Conservation (phyloP, 495 filamentous ascomycete species). For the Echria macrotheca region DNA sequence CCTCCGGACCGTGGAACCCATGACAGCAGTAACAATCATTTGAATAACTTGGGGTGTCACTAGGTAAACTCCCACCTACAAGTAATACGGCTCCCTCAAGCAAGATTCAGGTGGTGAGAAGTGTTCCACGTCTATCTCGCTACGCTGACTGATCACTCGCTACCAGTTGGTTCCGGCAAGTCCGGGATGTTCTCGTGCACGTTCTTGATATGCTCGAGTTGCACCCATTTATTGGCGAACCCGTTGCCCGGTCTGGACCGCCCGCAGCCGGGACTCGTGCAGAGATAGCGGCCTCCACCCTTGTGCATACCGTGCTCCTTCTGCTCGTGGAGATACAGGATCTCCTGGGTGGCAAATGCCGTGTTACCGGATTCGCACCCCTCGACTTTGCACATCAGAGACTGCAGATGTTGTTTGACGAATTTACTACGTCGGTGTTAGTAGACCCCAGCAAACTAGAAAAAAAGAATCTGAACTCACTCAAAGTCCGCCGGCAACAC, state of each 20-base stretch:
- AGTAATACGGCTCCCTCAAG: too few species aligned
- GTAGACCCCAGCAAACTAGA: not conserved
- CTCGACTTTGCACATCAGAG: not conserved
- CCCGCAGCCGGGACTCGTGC: slow-evolving; percentile 5
- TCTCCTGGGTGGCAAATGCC: slow-evolving; percentile 6
- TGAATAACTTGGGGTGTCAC: too few species aligned
- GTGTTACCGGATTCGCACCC: not conserved
- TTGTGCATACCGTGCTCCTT: slow-evolving; percentile 3
- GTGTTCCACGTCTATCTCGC: too few species aligned
- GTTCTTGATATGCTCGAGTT: slow-evolving; percentile 1
- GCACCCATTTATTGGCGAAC: slow-evolving; percentile 3
- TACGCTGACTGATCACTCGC: too few species aligned
- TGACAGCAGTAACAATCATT: too few species aligned
- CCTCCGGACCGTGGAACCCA: too few species aligned
- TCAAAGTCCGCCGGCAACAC: slow-evolving; percentile 4
- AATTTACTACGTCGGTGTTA: not conserved
- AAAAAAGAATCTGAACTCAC: not conserved
- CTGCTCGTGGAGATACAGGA: slow-evolving; percentile 6
- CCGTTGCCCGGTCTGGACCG: not conserved
- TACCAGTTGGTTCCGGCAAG: not conserved
- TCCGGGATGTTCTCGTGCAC: slow-evolving; percentile 4
- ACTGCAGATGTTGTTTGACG: slow-evolving; percentile 2
- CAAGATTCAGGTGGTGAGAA: too few species aligned
- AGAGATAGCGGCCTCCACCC: not conserved
- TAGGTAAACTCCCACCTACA: too few species aligned